Evolutionary conservation across 805 yeast species (phyloP).

Genomic region (Alloascoidea hylecoeti): DNA sequence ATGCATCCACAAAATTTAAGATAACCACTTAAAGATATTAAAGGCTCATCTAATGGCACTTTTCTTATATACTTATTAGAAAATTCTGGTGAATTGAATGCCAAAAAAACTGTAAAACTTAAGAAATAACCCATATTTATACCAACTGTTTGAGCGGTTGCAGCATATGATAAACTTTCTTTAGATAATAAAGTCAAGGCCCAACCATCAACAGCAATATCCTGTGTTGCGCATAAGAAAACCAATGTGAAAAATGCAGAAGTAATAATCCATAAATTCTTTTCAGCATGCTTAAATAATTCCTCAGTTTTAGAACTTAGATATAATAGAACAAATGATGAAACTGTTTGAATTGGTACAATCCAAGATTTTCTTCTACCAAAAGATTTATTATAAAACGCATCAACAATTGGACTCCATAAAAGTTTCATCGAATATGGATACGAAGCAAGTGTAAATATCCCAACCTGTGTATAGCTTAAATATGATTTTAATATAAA

Average conservation of each 20-base stretch:
- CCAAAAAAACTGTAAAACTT: slow-evolving; percentile 82
- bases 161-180: slow-evolving; percentile 74
- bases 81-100: slow-evolving; percentile 84
- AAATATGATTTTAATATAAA: slow-evolving; percentile 73
- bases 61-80: slow-evolving; percentile 72
- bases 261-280: slow-evolving; percentile 44
- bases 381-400: slow-evolving; percentile 45
- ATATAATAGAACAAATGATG: slow-evolving; percentile 49
- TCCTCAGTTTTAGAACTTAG: slow-evolving; percentile 47
- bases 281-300: slow-evolving; percentile 32
- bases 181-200: slow-evolving; percentile 78
- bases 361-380: slow-evolving; percentile 94
- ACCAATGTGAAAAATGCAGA: slow-evolving; percentile 62
- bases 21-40: slow-evolving; percentile 62
- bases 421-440: slow-evolving; percentile 86
- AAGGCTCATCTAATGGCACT: slow-evolving; percentile 46
- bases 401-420: slow-evolving; percentile 96
- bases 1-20: slow-evolving; percentile 64
- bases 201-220: slow-evolving; percentile 99
- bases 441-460: slow-evolving; percentile 84
- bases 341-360: slow-evolving; percentile 77
- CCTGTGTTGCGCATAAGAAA: slow-evolving; percentile 91
- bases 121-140: slow-evolving; percentile 86
- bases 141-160: slow-evolving; percentile 96
- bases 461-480: slow-evolving; percentile 79